Conservation (phyloP, 129 eudicot genomes). For the Saposhnikovia divaricata region DNA sequence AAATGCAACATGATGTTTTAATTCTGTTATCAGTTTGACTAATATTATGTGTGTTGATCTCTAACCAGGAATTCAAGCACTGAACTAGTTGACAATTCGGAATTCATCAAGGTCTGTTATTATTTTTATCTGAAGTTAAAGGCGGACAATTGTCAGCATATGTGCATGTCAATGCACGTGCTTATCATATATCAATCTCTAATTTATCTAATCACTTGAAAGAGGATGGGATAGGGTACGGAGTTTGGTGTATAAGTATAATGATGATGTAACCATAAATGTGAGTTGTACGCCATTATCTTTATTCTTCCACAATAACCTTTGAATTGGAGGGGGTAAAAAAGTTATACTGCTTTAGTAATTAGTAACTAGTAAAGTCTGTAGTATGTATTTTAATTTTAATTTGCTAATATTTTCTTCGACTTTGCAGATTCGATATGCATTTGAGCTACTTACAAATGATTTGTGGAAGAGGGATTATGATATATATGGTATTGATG, state of each 20-base stretch:
- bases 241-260: not conserved
- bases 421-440: slow-evolving; percentile 62
- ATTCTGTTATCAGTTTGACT: not conserved
- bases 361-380: not conserved
- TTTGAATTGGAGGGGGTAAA: not conserved
- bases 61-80: not conserved
- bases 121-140: not conserved
- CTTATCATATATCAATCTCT: not conserved
- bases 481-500: slow-evolving; percentile 73
- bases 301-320: not conserved
- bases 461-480: slow-evolving; percentile 84
- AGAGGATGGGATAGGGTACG: not conserved
- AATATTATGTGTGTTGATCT: not conserved
- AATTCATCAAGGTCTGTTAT: not conserved
- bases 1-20: too few species aligned
- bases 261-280: too few species aligned
- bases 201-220: not conserved
- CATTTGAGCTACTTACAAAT: slow-evolving; percentile 78
- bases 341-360: not conserved
- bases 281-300: too few species aligned
- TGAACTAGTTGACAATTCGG: not conserved
- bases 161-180: not conserved
- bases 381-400: not conserved
- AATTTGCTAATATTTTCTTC: not conserved
- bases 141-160: not conserved